Evolutionary conservation across 1,139 yeast species (phyloP).

Genomic region (Starmera stellimalicola): DNA sequence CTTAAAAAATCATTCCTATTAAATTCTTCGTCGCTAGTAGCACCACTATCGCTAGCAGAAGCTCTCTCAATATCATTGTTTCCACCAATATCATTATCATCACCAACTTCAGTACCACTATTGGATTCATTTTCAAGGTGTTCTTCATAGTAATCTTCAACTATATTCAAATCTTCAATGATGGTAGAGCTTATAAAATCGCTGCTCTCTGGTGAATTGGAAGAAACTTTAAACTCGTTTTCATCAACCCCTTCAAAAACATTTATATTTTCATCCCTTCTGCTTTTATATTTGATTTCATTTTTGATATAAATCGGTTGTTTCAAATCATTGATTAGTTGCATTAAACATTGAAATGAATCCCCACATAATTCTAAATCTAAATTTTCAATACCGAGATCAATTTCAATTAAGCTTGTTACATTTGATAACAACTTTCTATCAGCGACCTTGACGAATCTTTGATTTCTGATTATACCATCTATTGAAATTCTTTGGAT

Average conservation of each 20-base stretch:
- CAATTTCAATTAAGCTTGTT: slow-evolving; percentile 27
- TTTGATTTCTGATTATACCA: slow-evolving; percentile 3
- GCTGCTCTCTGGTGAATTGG: not conserved
- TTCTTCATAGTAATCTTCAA: slow-evolving; percentile 29
- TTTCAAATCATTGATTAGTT: slow-evolving; percentile 61
- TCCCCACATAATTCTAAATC: slow-evolving; percentile 72
- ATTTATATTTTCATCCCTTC: slow-evolving; percentile 29
- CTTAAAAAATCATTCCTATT: not conserved
- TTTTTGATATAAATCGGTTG: slow-evolving; percentile 52
- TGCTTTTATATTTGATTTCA: slow-evolving; percentile 43
- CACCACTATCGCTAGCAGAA: not conserved
- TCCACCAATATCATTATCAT: slow-evolving; percentile 3
- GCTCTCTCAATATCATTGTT: not conserved
- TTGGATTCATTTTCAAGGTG: not conserved
- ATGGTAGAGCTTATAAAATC: not conserved
- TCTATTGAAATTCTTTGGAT: slow-evolving; percentile 23
- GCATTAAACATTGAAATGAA: slow-evolving; percentile 63
- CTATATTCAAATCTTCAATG: slow-evolving; percentile 21
- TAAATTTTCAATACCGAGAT: slow-evolving; percentile 39
- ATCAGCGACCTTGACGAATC: slow-evolving; percentile 1
- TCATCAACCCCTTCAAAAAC: slow-evolving; percentile 37
- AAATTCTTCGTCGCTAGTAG: slow-evolving; percentile 2
- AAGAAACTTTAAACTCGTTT: slow-evolving; percentile 11
- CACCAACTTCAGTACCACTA: not conserved
- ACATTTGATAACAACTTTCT: not conserved